Base-by-base conservation (phyloP, 768 basidiomycete genomes). In the Boletus subparvulus region DNA sequence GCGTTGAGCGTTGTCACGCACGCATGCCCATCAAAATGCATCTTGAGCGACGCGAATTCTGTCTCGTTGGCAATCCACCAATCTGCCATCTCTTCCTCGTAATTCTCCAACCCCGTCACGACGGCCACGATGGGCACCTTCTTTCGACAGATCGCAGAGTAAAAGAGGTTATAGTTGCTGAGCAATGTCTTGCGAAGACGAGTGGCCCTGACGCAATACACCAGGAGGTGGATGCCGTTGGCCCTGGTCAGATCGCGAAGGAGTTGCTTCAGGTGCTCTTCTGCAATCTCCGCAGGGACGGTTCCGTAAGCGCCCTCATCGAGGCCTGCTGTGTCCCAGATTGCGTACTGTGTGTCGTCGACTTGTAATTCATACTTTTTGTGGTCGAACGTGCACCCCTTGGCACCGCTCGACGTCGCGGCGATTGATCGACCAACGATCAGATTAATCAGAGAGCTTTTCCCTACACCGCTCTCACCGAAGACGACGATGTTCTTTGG, bases 371-470 rank as follows among this genome's bases (percentile, higher is more conserved):
- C 55, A 66, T 74, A 69, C 9, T 63, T 56, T 44, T 51, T 49
- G 51, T 71, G 68, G 13, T 61, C 49, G 45, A 73, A 74, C 21
- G 77, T 78, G 59, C 70, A 75, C 5, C 75, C 73, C 26, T 60
- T 64, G 11, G 68, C 72, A 45, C 62, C 62, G 50, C 68, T 72
- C 6, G 75, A 76, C 19, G 70, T 67, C 0, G 51, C 49, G 32
- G 76, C 76, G 28, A 65, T 75, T 75, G 62, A 78, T 66, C 54
- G 77, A 63, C 65, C 66, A 51, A 65, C 65, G 44, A 80, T 61
- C 71, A 78, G 70, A 63, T 78, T 77, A 50, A 80, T 63, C 52
- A 78, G 63, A n/a, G 74, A 77, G 62, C 78, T 75, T 58, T 80
- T 79, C 35, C 72, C 68, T 41, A 76, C 65, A 2, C 69, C 70